phyloP scores from a whole-genome alignment of 257 asterid species.

The Solanum virginianum region DNA sequence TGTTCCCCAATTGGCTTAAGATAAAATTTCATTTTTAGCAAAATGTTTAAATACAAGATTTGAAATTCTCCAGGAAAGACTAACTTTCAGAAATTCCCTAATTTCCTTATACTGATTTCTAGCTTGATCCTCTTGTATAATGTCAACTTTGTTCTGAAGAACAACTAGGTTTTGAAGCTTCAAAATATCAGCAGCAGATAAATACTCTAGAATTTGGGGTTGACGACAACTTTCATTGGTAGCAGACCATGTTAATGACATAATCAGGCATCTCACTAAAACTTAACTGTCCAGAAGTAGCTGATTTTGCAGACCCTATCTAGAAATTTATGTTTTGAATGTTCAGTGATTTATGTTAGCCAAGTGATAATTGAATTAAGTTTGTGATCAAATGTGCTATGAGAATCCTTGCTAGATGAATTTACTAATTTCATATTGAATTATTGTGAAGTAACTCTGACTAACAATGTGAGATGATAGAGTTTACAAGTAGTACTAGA shows the following conservation, averaged over 20 bases:
- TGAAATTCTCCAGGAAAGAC: not conserved
- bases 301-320: not conserved
- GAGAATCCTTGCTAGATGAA: not conserved
- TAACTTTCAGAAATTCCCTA: constrained; percentile 72
- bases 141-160: constrained; percentile 91
- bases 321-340: not conserved
- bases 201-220: constrained; percentile 92
- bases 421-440: not conserved
- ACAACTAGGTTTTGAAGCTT: constrained; percentile 77
- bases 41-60: not conserved
- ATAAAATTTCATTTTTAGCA: not conserved
- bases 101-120: constrained; percentile 92
- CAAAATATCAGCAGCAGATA: constrained; percentile 91
- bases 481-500: constrained; percentile 1
- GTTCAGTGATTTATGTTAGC: not conserved
- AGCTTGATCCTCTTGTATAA: constrained; percentile 83
- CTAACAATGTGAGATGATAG: not conserved
- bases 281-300: not conserved
- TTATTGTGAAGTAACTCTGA: not conserved
- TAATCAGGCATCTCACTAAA: not conserved
- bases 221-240: constrained; percentile 90
- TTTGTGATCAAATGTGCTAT: not conserved
- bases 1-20: constrained; percentile 50
- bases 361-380: not conserved
- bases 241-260: constrained; percentile 18